Evolutionary conservation across 306 rosid genomes (phyloP).

Genomic region (Malus fusca): DNA sequence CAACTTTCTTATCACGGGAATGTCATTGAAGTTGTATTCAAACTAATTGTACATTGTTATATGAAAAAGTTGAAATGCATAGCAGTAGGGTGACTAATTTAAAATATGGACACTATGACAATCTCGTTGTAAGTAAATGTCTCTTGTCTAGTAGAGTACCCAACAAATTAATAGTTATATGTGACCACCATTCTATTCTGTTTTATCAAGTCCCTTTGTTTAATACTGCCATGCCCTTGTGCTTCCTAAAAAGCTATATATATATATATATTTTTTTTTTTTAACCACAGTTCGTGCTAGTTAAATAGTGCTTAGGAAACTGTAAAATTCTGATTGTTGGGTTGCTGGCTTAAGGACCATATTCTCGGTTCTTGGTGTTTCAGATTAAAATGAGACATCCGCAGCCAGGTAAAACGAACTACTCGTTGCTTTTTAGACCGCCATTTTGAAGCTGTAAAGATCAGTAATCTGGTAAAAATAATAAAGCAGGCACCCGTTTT

Average conservation of each 20-base stretch:
- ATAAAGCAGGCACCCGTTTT: no score
- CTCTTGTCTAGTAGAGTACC: neutral
- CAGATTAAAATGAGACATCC: neutral
- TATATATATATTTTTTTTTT: no score
- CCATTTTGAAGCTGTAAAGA: neutral
- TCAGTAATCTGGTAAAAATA: neutral
- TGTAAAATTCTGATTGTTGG: neutral
- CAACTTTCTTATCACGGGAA: no score
- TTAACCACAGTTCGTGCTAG: slow-evolving; percentile 2
- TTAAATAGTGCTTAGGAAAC: slow-evolving; percentile 11
- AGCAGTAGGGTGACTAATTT: no score
- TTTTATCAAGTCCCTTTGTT: slow-evolving; percentile 19
- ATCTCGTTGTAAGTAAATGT: no score
- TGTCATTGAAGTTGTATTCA: no score
- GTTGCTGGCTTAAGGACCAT: slow-evolving; percentile 14
- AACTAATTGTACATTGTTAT: neutral
- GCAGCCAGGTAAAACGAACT: neutral
- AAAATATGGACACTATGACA: neutral
- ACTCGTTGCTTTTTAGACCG: neutral
- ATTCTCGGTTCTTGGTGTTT: slow-evolving; percentile 20
- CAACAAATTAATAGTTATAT: neutral
- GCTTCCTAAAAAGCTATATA: slow-evolving; percentile 31
- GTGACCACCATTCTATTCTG: neutral
- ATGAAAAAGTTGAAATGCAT: no score
- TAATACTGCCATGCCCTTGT: slow-evolving; percentile 17